A percentile compares a stretch with the other conserved stretches of the same genome.
Evolutionary conservation across 352 stramenopile genomes (phyloP).

Genomic region (Globisporangium splendens): DNA sequence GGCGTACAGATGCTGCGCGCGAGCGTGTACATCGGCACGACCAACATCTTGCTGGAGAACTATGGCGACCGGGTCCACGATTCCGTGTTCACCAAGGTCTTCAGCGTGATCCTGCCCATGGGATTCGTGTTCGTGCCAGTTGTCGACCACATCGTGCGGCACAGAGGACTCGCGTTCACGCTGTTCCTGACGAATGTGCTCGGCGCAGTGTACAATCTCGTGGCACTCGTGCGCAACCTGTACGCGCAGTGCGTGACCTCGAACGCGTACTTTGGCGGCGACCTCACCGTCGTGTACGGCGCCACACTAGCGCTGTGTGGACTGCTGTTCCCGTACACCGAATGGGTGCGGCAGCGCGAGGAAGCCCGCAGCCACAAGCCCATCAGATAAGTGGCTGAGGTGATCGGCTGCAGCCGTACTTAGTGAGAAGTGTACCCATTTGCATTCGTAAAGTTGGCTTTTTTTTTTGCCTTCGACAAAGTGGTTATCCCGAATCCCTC

Average conservation of each 20-base stretch:
- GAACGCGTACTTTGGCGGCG: conserved; percentile 51
- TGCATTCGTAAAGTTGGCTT: neutral
- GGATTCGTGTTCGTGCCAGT: conserved; percentile 82
- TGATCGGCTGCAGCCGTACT: neutral
- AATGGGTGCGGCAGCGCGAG: conserved; percentile 53
- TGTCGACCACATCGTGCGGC: conserved; percentile 82
- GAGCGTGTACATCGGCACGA: conserved; percentile 83
- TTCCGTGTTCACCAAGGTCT: conserved; percentile 83
- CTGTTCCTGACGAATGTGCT: conserved; percentile 71
- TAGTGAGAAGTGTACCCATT: neutral
- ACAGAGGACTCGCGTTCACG: conserved; percentile 52
- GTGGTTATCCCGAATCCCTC: neutral
- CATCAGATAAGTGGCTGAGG: too few species aligned
- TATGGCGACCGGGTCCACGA: conserved; percentile 61
- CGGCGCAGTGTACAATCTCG: conserved; percentile 65
- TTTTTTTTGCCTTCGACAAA: neutral
- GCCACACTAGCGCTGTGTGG: conserved; percentile 47
- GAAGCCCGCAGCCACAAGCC: conserved; percentile 31
- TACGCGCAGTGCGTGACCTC: conserved; percentile 64
- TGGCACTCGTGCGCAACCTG: conserved; percentile 64
- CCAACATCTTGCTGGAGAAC: conserved; percentile 81
- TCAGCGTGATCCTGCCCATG: conserved; percentile 78
- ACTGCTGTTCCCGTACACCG: conserved; percentile 55
- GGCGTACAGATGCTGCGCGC: conserved; percentile 71
- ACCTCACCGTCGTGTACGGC: conserved; percentile 51